Conservation (phyloP, 768 basidiomycete genomes). For the Boletus subparvulus region DNA sequence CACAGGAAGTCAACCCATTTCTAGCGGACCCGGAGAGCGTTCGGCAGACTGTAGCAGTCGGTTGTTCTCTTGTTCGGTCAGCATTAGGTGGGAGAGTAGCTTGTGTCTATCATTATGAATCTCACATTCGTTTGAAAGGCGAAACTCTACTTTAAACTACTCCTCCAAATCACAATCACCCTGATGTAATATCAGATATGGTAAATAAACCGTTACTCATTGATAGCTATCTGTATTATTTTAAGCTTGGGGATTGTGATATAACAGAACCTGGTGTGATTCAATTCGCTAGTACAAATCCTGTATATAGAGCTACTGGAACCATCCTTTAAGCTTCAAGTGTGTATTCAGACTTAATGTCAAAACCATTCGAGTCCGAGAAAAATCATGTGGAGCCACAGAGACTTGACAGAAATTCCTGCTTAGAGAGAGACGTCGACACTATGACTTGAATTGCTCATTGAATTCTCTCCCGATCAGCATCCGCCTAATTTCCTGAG, state of each 20-base stretch:
- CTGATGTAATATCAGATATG: neutral
- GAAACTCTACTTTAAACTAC: constrained; percentile 33
- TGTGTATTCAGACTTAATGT: neutral
- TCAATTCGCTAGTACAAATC: too few species aligned
- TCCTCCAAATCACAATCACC: neutral
- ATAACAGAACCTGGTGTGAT: neutral
- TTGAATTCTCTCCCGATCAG: constrained; percentile 94
- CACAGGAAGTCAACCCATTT: constrained; percentile 95
- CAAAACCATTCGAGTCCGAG: neutral
- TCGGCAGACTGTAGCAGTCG: constrained; percentile 85
- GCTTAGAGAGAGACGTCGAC: neutral
- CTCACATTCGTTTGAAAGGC: constrained; percentile 24
- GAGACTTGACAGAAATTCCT: neutral
- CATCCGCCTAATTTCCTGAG: constrained; percentile 94
- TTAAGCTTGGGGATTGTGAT: neutral
- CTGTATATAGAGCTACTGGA: neutral
- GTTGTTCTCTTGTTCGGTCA: constrained; percentile 80
- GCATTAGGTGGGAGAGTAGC: constrained; percentile 63
- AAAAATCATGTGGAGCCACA: neutral
- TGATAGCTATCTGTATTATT: neutral
- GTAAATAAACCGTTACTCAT: neutral
- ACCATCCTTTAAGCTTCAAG: neutral
- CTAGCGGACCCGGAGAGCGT: constrained; percentile 74
- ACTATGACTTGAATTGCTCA: constrained; percentile 47
- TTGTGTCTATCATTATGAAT: neutral